phyloP scores from a whole-genome alignment of 768 basidiomycete genomes.

The Tylopilus subfusipes region DNA sequence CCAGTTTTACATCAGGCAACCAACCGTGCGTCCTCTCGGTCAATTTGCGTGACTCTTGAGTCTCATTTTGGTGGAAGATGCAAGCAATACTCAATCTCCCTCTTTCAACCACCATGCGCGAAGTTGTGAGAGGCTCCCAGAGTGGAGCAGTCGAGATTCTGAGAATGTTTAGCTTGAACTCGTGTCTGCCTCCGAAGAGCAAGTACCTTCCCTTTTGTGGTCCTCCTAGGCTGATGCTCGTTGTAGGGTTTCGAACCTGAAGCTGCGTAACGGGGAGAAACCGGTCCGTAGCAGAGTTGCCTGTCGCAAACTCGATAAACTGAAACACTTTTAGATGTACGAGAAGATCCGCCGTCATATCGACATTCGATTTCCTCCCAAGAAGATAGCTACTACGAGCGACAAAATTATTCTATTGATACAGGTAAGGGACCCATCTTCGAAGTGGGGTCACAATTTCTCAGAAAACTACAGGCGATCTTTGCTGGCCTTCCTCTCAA shows the following conservation, averaged over 20 bases:
- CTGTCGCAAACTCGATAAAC: background rate
- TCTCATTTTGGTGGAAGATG: conserved; percentile 49
- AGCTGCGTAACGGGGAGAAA: conserved; percentile 75
- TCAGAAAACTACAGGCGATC: conserved; percentile 50
- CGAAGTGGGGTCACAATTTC: background rate
- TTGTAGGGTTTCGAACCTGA: conserved; percentile 60
- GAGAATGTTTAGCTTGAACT: conserved; percentile 51
- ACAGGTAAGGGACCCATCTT: conserved; percentile 46
- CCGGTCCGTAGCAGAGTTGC: conserved; percentile 37
- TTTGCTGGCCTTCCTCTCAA: conserved; percentile 69
- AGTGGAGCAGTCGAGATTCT: background rate
- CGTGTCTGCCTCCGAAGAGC: conserved; percentile 69
- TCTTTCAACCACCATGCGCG: conserved; percentile 51
- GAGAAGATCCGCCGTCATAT: conserved; percentile 66
- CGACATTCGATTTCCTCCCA: conserved; percentile 78
- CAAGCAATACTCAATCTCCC: conserved; percentile 57
- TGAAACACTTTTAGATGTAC: conserved; percentile 38
- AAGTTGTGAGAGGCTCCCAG: conserved; percentile 51
- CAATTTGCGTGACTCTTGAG: background rate
- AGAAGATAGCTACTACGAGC: conserved; percentile 61
- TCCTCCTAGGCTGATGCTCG: background rate
- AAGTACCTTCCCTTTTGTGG: conserved; percentile 12
- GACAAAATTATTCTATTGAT: conserved; percentile 83
- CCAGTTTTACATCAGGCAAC: conserved; percentile 73
- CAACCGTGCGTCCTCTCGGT: conserved; percentile 46